These are phyloP conservation scores for Cytospora schulzeri DNA, from an alignment of 2,329 filamentous ascomycete species.

Conservation along the genomic window DNA sequence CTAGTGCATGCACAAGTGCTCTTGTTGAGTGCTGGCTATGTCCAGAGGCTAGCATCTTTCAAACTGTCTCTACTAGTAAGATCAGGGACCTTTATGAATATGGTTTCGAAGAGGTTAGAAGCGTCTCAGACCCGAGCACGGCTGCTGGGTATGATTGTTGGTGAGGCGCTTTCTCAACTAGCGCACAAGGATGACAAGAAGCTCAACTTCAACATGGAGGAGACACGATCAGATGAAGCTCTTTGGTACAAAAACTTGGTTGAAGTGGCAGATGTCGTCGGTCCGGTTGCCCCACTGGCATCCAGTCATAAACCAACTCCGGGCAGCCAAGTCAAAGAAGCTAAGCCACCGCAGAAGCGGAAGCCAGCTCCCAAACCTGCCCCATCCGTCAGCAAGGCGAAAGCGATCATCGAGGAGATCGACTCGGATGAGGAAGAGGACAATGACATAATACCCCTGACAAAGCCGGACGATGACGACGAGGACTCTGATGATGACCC, in stretches of 20 bases:
- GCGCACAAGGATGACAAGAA: conserved; percentile 68
- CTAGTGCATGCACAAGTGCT: conserved; percentile 78
- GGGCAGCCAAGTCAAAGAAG: conserved; percentile 17
- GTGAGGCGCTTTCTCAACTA: conserved; percentile 68
- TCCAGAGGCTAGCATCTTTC: conserved; percentile 66
- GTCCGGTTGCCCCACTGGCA: conserved; percentile 55
- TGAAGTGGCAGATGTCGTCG: conserved; percentile 62
- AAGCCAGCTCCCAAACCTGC: conserved; percentile 33
- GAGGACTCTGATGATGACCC: conserved; percentile 95
- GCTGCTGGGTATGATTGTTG: conserved; percentile 86
- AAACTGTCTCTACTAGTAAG: conserved; percentile 70
- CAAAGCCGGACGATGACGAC: conserved; percentile 83
- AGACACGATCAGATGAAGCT: conserved; percentile 72
- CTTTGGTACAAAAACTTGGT: conserved; percentile 73
- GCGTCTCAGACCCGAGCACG: conserved; percentile 74
- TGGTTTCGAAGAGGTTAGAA: conserved; percentile 82
- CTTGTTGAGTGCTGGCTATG: conserved; percentile 74
- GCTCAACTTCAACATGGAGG: conserved; percentile 83
- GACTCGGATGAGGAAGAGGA: conserved; percentile 62
- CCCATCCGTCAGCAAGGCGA: conserved; percentile 39
- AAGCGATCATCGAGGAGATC: conserved; percentile 65
- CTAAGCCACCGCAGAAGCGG: conserved; percentile 36
- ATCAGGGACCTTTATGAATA: conserved; percentile 72
- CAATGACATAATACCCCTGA: conserved; percentile 74
- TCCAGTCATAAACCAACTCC: conserved; percentile 25